A percentile compares a stretch with the other conserved stretches of the same genome.
Evolutionary conservation across 2,329 filamentous ascomycete species (phyloP).

Genomic region (Pseudogymnoascus sp.): DNA sequence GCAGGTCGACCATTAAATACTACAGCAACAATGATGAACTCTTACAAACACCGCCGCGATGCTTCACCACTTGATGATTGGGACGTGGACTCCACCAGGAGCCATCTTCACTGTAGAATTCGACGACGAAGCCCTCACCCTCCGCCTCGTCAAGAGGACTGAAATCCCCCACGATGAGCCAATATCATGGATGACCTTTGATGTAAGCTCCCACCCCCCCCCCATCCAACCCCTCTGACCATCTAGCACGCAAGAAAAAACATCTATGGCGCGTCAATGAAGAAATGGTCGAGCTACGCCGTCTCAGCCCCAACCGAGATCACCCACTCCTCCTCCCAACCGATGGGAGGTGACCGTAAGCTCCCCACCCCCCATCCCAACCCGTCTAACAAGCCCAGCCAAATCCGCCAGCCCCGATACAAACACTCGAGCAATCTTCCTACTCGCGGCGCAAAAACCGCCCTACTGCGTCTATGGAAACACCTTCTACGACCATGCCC

Average conservation of each 20-base stretch:
- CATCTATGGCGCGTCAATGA: constrained; percentile 86
- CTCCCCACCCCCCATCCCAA: constrained; percentile 15
- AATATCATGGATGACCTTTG: constrained; percentile 90
- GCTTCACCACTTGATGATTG: constrained; percentile 86
- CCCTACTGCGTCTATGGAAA: constrained; percentile 83
- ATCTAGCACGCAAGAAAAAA: constrained; percentile 68
- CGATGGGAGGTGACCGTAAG: constrained; percentile 68
- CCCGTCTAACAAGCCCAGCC: constrained; percentile 36
- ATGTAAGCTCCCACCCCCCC: constrained; percentile 46
- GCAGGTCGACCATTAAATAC: not conserved
- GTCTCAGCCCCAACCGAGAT: constrained; percentile 71
- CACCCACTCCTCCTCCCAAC: constrained; percentile 63
- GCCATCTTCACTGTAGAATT: constrained; percentile 87
- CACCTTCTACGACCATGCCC: constrained; percentile 81
- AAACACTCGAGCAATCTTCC: constrained; percentile 83
- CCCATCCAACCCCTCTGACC: constrained; percentile 16
- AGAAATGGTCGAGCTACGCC: constrained; percentile 80
- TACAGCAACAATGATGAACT: not conserved
- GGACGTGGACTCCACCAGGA: constrained; percentile 83
- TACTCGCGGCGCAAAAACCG: constrained; percentile 67
- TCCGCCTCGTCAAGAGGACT: constrained; percentile 71
- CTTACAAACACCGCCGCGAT: constrained; percentile 38
- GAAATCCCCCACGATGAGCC: constrained; percentile 75
- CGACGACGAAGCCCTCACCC: constrained; percentile 68
- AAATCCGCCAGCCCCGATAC: constrained; percentile 57